Evolutionary conservation across 768 basidiomycete genomes (phyloP).

Genomic region (Brasilioporus rufonigricans): DNA sequence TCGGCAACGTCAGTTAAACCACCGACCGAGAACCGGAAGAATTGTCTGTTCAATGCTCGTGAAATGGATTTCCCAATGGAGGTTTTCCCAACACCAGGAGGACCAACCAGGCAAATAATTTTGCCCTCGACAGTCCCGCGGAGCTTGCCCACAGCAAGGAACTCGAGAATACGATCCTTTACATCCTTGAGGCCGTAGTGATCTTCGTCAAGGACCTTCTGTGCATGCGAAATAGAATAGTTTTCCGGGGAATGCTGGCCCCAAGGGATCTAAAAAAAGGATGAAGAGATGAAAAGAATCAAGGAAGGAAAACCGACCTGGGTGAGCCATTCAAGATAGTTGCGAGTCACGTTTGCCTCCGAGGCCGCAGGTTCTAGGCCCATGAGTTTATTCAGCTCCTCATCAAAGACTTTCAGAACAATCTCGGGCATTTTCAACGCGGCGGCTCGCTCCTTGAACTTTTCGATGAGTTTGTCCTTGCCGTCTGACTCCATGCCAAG

Average conservation of each 20-base stretch:
- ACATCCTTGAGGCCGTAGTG: slow-evolving; percentile 92
- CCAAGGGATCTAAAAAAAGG: slow-evolving; percentile 79
- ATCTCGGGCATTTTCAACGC: slow-evolving; percentile 83
- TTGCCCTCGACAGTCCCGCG: slow-evolving; percentile 96
- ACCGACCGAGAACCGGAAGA: slow-evolving; percentile 96
- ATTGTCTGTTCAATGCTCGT: slow-evolving; percentile 83
- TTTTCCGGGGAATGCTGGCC: slow-evolving; percentile 93
- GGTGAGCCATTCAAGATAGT: slow-evolving; percentile 92
- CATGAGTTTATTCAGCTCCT: slow-evolving; percentile 88
- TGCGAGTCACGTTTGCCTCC: slow-evolving; percentile 91
- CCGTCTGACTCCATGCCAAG: slow-evolving; percentile 94
- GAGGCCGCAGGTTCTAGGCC: slow-evolving; percentile 88
- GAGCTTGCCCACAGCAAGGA: slow-evolving; percentile 92
- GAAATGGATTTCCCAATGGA: slow-evolving; percentile 95
- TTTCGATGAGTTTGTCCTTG: slow-evolving; percentile 91
- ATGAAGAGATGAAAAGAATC: background rate
- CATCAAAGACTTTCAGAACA: slow-evolving; percentile 93
- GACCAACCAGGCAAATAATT: slow-evolving; percentile 94
- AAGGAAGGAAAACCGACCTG: slow-evolving; percentile 44
- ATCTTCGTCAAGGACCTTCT: slow-evolving; percentile 86
- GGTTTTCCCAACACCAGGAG: slow-evolving; percentile 97
- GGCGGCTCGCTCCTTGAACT: slow-evolving; percentile 84
- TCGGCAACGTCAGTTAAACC: slow-evolving; percentile 97
- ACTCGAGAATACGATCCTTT: slow-evolving; percentile 92
- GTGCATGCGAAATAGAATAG: slow-evolving; percentile 81